Conservation (phyloP, 2,329 filamentous ascomycete species). For the Colletotrichum sidae region DNA sequence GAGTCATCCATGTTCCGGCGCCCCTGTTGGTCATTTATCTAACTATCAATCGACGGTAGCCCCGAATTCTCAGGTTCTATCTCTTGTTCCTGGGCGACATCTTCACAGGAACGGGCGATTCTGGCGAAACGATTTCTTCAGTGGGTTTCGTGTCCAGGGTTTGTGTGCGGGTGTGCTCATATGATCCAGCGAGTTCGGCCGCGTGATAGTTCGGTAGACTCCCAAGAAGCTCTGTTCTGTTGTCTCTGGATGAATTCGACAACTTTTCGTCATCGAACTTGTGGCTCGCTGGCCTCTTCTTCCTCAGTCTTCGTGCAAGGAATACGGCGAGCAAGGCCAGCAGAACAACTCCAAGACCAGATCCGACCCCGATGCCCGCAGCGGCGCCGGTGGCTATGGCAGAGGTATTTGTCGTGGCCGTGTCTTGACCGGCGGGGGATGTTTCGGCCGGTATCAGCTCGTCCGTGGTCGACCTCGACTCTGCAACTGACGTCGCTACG, state of each 20-base stretch:
- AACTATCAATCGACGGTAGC: too few species aligned
- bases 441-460: too few species aligned
- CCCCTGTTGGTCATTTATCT: too few species aligned
- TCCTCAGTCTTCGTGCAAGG: background rate
- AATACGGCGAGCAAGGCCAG: background rate
- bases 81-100: background rate
- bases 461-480: too few species aligned
- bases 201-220: background rate
- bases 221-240: background rate
- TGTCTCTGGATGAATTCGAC: background rate
- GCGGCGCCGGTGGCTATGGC: background rate
- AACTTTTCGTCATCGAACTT: too few species aligned
- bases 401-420: too few species aligned
- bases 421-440: too few species aligned
- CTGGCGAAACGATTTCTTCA: background rate
- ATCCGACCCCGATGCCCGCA: constrained; percentile 4
- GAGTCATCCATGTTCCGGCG: too few species aligned
- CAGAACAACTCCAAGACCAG: background rate
- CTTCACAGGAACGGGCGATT: background rate
- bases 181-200: background rate
- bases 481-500: background rate
- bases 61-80: too few species aligned
- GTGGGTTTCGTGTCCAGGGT: background rate
- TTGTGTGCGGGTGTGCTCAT: background rate
- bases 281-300: background rate